A percentile compares a stretch with the other conserved stretches of the same genome.
phyloP scores from a whole-genome alignment of 345 rosid genomes.

The Citrus trifoliata region DNA sequence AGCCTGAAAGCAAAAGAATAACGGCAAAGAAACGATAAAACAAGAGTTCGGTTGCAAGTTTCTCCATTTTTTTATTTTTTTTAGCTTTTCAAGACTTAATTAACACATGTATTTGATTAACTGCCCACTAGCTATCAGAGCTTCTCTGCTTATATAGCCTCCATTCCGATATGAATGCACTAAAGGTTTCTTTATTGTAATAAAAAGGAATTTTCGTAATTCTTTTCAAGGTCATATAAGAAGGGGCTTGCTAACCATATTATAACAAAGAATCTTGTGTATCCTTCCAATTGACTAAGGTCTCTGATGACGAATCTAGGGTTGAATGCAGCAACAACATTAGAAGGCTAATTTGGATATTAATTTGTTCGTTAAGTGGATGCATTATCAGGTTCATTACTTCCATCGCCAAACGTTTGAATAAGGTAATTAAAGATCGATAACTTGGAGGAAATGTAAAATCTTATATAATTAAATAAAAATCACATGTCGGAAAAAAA shows the following conservation, averaged over 20 bases:
- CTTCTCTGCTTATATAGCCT: constrained; percentile 2
- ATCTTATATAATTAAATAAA: no score
- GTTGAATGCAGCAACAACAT: background rate
- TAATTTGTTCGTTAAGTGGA: no score
- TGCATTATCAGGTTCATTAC: background rate
- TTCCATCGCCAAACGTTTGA: background rate
- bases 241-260: background rate
- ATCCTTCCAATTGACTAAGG: background rate
- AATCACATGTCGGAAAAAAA: background rate
- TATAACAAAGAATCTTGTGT: background rate
- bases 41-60: constrained; percentile 15
- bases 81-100: background rate
- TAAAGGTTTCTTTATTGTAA: background rate
- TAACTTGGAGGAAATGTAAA: background rate
- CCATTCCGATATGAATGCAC: background rate
- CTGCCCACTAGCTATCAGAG: background rate
- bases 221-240: background rate
- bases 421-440: background rate
- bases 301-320: background rate
- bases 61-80: constrained; percentile 19
- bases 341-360: background rate
- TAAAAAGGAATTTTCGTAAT: background rate
- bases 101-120: background rate
- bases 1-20: constrained; percentile 11
- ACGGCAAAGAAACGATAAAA: constrained; percentile 20